A percentile compares a stretch with the other conserved stretches of the same genome.
phyloP scores from a whole-genome alignment of 169 alveolate genomes.

The Babesia bovis region DNA sequence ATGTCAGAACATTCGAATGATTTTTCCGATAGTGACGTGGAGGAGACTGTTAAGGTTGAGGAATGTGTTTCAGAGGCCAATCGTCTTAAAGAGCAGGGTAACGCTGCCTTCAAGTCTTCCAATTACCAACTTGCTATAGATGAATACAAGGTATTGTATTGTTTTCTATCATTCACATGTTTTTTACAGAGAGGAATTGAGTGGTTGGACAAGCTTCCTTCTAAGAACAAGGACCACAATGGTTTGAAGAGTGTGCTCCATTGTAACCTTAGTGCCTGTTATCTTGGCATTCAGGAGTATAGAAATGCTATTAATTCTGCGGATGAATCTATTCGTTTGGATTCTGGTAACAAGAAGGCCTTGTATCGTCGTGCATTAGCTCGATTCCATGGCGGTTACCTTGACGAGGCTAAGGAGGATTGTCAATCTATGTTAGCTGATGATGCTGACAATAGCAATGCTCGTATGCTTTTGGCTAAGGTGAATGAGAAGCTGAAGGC shows the following conservation, averaged over 20 bases:
- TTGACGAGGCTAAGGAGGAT: slow-evolving; percentile 64
- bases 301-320: slow-evolving; percentile 49
- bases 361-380: slow-evolving; percentile 65
- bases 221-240: slow-evolving; percentile 12
- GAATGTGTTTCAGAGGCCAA: slow-evolving; percentile 57
- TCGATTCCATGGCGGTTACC: slow-evolving; percentile 39
- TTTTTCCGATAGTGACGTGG: slow-evolving; percentile 30
- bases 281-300: slow-evolving; percentile 30
- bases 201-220: slow-evolving; percentile 26
- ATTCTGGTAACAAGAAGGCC: slow-evolving; percentile 59
- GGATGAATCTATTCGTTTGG: slow-evolving; percentile 36
- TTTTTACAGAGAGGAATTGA: slow-evolving; percentile 40
- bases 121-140: slow-evolving; percentile 41
- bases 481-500: slow-evolving; percentile 26
- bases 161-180: background rate
- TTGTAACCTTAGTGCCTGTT: slow-evolving; percentile 54
- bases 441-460: slow-evolving; percentile 49
- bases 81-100: slow-evolving; percentile 52
- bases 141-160: slow-evolving; percentile 28
- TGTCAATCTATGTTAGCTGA: slow-evolving; percentile 25
- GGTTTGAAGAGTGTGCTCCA: slow-evolving; percentile 46
- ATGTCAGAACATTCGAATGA: slow-evolving; percentile 37
- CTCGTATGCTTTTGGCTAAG: slow-evolving; percentile 28
- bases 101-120: slow-evolving; percentile 49
- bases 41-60: slow-evolving; percentile 30